Evolutionary conservation across 179 eudicot genomes (phyloP).

Genomic region (Monotropa hypopitys): DNA sequence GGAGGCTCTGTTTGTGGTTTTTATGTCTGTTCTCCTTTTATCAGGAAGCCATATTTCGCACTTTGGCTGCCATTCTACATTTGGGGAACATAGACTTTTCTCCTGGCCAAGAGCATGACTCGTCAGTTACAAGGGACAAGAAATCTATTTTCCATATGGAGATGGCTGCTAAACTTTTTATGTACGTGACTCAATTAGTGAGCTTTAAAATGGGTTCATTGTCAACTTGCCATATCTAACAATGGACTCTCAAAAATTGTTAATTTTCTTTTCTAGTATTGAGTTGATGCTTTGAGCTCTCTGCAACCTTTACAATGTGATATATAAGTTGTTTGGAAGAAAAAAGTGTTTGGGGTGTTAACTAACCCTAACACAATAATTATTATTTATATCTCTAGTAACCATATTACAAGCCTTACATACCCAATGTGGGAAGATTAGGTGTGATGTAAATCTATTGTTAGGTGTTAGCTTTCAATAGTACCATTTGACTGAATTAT

Average conservation of each 20-base stretch:
- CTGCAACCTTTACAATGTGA: background rate
- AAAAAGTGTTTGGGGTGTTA: background rate
- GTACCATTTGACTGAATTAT: background rate
- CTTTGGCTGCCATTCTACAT: conserved; percentile 90
- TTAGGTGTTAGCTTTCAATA: conserved; percentile 1
- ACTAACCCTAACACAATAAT: no score
- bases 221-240: background rate
- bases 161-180: conserved; percentile 81
- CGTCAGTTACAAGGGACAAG: conserved; percentile 66
- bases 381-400: no score
- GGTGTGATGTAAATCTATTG: no score
- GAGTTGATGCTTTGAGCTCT: background rate
- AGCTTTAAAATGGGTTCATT: background rate
- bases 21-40: conserved; percentile 2
- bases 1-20: background rate
- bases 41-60: conserved; percentile 92
- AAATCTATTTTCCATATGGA: conserved; percentile 71
- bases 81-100: conserved; percentile 88
- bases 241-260: background rate
- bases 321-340: no score
- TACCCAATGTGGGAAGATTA: no score
- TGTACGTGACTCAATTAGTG: conserved; percentile 33
- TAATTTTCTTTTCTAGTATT: background rate
- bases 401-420: no score
- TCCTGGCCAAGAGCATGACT: conserved; percentile 94